A percentile compares a stretch with the other conserved stretches of the same genome.
These are phyloP conservation scores for Blastomyces percursus DNA, from an alignment of 2,329 filamentous ascomycete species.

Conservation along the genomic window DNA sequence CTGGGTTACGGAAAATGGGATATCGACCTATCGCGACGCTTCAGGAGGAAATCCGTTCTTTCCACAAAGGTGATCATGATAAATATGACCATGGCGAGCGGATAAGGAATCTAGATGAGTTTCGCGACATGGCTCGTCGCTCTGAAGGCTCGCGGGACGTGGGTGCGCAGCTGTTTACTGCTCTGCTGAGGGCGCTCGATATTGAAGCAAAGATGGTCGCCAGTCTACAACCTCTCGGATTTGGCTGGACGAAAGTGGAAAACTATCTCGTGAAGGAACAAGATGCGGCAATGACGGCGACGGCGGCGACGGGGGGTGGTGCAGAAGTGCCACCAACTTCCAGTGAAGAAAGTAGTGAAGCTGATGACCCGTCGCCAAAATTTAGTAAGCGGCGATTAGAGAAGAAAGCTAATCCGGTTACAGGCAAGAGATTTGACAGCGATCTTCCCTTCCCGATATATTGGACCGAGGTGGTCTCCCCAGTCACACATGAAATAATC, in stretches of 20 bases:
- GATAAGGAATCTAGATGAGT: constrained; percentile 54
- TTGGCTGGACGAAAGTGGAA: constrained; percentile 81
- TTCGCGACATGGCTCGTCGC: constrained; percentile 55
- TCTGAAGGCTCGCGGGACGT: constrained; percentile 78
- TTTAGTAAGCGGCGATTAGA: not conserved
- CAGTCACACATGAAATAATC: constrained; percentile 65
- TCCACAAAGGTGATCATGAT: constrained; percentile 53
- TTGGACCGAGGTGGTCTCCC: constrained; percentile 84
- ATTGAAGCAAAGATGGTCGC: constrained; percentile 74
- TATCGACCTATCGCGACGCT: constrained; percentile 71
- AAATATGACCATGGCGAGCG: constrained; percentile 62
- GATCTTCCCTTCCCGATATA: constrained; percentile 80
- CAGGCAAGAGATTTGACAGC: constrained; percentile 49
- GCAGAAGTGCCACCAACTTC: constrained; percentile 14
- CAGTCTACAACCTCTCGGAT: constrained; percentile 75
- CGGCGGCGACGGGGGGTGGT: constrained; percentile 13
- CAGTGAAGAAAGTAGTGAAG: not conserved
- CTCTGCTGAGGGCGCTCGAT: constrained; percentile 66
- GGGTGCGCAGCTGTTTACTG: constrained; percentile 81
- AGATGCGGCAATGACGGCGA: constrained; percentile 9
- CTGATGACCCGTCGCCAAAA: not conserved
- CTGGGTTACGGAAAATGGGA: constrained; percentile 76
- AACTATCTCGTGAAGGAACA: constrained; percentile 48
- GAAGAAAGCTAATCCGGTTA: constrained; percentile 9
- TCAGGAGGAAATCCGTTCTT: constrained; percentile 61